A percentile compares a stretch with the other conserved stretches of the same genome.
phyloP scores from a whole-genome alignment of 2,329 filamentous ascomycete genomes.

The Neonectria magnoliae region DNA sequence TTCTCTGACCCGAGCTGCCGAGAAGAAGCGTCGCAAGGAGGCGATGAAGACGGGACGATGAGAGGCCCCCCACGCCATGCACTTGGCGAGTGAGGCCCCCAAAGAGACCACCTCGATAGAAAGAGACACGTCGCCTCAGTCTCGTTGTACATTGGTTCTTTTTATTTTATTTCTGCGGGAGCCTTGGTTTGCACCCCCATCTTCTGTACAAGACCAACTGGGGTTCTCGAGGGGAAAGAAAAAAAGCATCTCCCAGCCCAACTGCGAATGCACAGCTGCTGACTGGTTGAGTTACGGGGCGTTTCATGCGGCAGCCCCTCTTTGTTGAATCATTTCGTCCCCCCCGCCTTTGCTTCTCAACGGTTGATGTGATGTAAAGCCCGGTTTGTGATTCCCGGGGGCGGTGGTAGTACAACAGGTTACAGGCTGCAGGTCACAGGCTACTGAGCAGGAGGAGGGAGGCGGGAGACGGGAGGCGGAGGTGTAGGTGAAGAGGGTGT shows the following conservation, averaged over 20 bases:
- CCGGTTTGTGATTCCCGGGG: slow-evolving; percentile 9
- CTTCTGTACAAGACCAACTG: slow-evolving; percentile 8
- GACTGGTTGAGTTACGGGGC: slow-evolving; percentile 12
- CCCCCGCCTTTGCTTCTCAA: slow-evolving; percentile 5
- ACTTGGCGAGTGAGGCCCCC: slow-evolving; percentile 15
- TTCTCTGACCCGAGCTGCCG: slow-evolving; percentile 65
- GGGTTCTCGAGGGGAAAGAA: slow-evolving; percentile 2
- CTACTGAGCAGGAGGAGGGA: neutral
- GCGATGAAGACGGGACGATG: slow-evolving; percentile 62
- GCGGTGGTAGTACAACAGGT: neutral
- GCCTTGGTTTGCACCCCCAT: slow-evolving; percentile 3
- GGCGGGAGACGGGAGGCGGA: neutral
- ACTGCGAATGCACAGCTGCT: slow-evolving; percentile 16
- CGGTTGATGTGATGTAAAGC: neutral
- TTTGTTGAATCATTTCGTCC: slow-evolving; percentile 1
- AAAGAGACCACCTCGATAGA: slow-evolving; percentile 7
- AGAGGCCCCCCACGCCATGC: slow-evolving; percentile 38
- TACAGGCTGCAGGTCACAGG: slow-evolving; percentile 4
- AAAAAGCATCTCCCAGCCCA: slow-evolving; percentile 12
- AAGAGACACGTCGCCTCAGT: slow-evolving; percentile 8
- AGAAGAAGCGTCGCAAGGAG: slow-evolving; percentile 69
- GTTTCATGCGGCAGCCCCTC: slow-evolving; percentile 17
- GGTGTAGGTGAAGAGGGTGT: neutral
- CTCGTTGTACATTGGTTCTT: slow-evolving; percentile 1
- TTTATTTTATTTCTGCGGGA: slow-evolving; percentile 9